Base-by-base conservation (phyloP, 345 rosid species). In the Fremontodendron californicum region DNA sequence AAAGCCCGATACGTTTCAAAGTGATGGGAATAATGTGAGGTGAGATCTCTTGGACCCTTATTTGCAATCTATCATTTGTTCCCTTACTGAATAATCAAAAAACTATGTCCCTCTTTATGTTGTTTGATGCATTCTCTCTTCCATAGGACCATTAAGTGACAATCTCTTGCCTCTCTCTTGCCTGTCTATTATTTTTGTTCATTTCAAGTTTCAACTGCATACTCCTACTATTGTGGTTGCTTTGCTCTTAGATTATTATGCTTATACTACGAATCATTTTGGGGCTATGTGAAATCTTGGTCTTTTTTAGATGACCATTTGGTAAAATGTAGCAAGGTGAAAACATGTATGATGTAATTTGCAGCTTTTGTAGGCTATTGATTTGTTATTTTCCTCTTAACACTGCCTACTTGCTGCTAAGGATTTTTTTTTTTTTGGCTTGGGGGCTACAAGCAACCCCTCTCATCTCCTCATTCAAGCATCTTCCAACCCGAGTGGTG, bases 1-100 rank as follows among this genome's bases (percentile, higher is more conserved):
- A 0, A 94, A 94, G 85, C 88, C 90, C 15, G 95, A 94, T 82
- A 79, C 89, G 9, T 85, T 94, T 57, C 91, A 88, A 82, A 80
- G 82, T 1, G 89, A 89, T 79, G 86, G 70, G 10, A 80, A 83
- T 65, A 75, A 80, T 79, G 64, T 81, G 62, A 85, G 91, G 94
- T 88, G 76, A 84, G 86, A 75, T 64, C 65, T 31, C 74, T 57
- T 54, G 35, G 61, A 69, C 31, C 58, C 25, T 79, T 65, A 29
- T 37, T 23, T 25, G 1, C 27, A 2, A n/a, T 68, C 4, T 37
- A 19, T 77, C 52, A n/a, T 75, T 65, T 43, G 4, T 46, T 61
- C 79, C 55, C 21, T 45, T 49, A 27, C 75, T 71, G 51, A 35
- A 46, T 5, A 4, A 9, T 25, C 3, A 21, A 51, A 37, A 7